Conservation (phyloP, 805 yeast species). For the Candida ascalaphidarum region DNA sequence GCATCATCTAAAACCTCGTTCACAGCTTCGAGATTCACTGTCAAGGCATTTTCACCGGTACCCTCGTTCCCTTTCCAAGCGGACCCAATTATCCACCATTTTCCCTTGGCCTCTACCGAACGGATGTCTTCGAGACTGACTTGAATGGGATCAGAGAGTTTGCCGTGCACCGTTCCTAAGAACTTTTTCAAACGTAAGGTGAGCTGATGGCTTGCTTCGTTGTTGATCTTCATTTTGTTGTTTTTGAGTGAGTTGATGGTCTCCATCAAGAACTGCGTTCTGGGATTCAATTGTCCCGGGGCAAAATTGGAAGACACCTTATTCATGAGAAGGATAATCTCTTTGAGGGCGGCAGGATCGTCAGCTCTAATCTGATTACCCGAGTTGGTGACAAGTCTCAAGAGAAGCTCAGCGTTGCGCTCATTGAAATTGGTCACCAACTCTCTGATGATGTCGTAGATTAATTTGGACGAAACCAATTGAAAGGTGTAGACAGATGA, state of each 20-base stretch:
- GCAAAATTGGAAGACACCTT: constrained; percentile 31
- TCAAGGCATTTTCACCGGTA: constrained; percentile 5
- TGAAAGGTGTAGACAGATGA: constrained; percentile 74
- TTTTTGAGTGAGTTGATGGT: constrained; percentile 80
- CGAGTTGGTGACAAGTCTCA: constrained; percentile 62
- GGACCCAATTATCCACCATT: constrained; percentile 99
- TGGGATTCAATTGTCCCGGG: constrained; percentile 35
- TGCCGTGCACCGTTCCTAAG: constrained; percentile 43
- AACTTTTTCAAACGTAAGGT: constrained; percentile 55
- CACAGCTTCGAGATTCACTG: constrained; percentile 34
- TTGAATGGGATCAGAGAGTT: constrained; percentile 65
- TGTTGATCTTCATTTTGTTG: constrained; percentile 57
- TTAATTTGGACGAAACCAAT: constrained; percentile 59
- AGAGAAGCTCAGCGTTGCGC: constrained; percentile 64
- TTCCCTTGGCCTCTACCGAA: constrained; percentile 71
- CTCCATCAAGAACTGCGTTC: constrained; percentile 79
- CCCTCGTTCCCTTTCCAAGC: constrained; percentile 78
- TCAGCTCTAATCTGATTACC: constrained; percentile 86
- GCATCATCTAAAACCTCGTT: constrained; percentile 58
- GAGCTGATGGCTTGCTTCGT: constrained; percentile 44
- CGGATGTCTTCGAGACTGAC: constrained; percentile 79
- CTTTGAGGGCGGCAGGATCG: constrained; percentile 80
- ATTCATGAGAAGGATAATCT: constrained; percentile 58
- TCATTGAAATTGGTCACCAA: constrained; percentile 56
- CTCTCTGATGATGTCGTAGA: constrained; percentile 65